phyloP scores from a whole-genome alignment of 768 basidiomycete species.

The Suillus subalutaceus region DNA sequence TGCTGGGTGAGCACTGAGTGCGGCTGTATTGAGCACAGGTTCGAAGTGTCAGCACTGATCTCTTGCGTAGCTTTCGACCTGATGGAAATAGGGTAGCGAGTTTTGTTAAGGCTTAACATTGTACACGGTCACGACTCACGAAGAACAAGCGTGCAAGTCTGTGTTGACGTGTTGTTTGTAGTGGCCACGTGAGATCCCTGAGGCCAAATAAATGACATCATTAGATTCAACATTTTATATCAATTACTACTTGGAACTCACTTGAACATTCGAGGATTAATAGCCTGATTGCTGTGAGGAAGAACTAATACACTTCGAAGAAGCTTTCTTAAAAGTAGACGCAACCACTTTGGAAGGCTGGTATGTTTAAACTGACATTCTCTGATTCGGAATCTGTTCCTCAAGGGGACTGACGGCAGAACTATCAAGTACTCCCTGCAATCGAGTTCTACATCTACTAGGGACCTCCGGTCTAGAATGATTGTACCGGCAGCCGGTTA shows the following conservation, averaged over 20 bases:
- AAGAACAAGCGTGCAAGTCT: no score
- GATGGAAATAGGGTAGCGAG: neutral
- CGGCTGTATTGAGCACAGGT: neutral
- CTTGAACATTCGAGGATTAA: no score
- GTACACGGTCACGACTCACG: no score
- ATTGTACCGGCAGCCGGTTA: neutral
- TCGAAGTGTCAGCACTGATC: neutral
- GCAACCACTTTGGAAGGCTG: neutral
- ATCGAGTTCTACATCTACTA: neutral
- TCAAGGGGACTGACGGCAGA: neutral
- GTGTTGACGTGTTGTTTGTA: no score
- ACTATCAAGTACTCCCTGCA: neutral
- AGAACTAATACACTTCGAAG: no score
- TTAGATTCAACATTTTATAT: no score
- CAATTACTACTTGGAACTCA: no score
- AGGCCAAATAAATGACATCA: no score
- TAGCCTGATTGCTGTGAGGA: no score
- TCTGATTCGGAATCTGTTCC: neutral
- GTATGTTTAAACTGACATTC: neutral
- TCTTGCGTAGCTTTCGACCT: neutral
- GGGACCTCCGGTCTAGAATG: neutral
- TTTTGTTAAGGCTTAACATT: neutral
- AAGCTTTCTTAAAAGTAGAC: neutral
- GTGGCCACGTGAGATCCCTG: no score
- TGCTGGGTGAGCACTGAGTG: slow-evolving; percentile 16